phyloP scores from a whole-genome alignment of 1,284 basidiomycete species.

The Ceratorhiza oryzae-sativae region DNA sequence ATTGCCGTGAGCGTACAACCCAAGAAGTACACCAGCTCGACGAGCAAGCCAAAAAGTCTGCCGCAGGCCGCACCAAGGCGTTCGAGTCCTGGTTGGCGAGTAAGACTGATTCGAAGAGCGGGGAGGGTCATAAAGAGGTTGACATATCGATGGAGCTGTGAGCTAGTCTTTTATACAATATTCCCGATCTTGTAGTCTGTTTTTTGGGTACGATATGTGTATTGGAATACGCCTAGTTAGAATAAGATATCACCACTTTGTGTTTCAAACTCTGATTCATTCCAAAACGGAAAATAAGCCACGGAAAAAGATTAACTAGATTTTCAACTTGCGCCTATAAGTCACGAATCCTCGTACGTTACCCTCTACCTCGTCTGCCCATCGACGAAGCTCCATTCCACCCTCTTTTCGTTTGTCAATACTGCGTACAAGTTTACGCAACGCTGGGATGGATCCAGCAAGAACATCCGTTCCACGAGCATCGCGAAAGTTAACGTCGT shows the following conservation, averaged over 20 bases:
- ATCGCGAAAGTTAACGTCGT: constrained; percentile 81
- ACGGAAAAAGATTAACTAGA: not conserved
- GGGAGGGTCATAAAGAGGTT: constrained; percentile 20
- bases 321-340: constrained; percentile 71
- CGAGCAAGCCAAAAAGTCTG: constrained; percentile 35
- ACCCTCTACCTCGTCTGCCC: constrained; percentile 77
- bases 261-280: not conserved
- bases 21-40: constrained; percentile 33
- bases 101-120: not conserved
- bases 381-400: constrained; percentile 56
- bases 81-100: constrained; percentile 31
- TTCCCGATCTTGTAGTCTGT: constrained; percentile 20
- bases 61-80: not conserved
- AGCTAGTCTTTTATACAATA: not conserved
- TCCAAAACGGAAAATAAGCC: constrained; percentile 3
- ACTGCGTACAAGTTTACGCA: constrained; percentile 65
- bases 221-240: constrained; percentile 27
- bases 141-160: constrained; percentile 34
- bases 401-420: constrained; percentile 66
- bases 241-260: constrained; percentile 19
- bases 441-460: constrained; percentile 60
- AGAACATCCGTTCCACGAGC: constrained; percentile 63
- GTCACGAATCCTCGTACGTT: constrained; percentile 90
- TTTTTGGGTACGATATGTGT: constrained; percentile 28
- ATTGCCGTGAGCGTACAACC: constrained; percentile 52